Percentiles rank a stretch among this genome's conserved stretches.
Evolutionary conservation across 768 basidiomycete species (phyloP).

Genomic region (Tremella fuciformis): DNA sequence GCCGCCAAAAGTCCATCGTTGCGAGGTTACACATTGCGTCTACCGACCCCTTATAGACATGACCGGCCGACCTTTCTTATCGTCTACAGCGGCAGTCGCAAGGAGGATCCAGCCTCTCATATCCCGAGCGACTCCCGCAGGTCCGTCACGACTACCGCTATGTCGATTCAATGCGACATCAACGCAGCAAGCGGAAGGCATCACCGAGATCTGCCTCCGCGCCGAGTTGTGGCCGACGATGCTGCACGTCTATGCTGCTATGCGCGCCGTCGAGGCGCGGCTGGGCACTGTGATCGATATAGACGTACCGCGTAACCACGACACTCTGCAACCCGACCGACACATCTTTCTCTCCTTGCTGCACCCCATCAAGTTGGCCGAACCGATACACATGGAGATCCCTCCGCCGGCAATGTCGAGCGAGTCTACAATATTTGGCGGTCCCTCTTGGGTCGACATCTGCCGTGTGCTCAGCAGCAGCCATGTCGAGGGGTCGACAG

Average conservation of each 20-base stretch:
- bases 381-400: constrained; percentile 22
- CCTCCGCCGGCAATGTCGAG: constrained; percentile 14
- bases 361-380: constrained; percentile 19
- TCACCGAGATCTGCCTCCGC: constrained; percentile 18
- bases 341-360: constrained; percentile 24
- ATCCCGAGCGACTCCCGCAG: background rate
- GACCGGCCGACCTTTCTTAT: constrained; percentile 14
- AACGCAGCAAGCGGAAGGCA: constrained; percentile 7
- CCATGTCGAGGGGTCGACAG: background rate
- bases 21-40: background rate
- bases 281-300: constrained; percentile 25
- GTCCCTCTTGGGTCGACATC: constrained; percentile 4
- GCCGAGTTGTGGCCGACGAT: constrained; percentile 20
- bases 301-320: constrained; percentile 19
- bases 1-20: background rate
- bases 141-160: background rate
- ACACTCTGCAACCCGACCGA: constrained; percentile 5
- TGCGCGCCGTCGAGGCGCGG: constrained; percentile 33
- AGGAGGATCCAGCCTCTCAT: background rate
- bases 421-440: background rate
- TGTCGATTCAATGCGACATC: background rate
- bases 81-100: constrained; percentile 12
- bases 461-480: background rate
- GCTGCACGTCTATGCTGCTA: constrained; percentile 30
- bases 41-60: constrained; percentile 4